Base-by-base conservation (phyloP, 257 asterid genomes). In the Nicotiana obtusifolia region DNA sequence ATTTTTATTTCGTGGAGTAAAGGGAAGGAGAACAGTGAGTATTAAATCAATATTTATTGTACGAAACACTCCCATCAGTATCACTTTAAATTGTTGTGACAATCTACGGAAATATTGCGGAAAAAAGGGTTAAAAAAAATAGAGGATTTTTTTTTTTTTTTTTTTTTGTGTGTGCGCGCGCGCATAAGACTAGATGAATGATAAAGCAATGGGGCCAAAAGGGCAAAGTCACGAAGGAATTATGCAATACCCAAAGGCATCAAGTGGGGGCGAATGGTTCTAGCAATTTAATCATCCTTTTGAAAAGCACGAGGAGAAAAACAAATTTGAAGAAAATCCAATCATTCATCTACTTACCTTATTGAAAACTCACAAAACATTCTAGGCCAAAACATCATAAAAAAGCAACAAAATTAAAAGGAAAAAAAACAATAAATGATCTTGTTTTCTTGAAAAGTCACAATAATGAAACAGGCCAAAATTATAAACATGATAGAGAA, bases 201-300 rank as follows among this genome's bases (percentile, higher is more conserved):
- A 67, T 67, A 71, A 71, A 61, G 85, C 31, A 64, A 80, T 81
- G 85, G 88, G 89, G 73, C 87, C 90, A 84, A 86, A 86, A 81
- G 83, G 19, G 87, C 84, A 80, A 86, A 75, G 89, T 83, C 76
- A 80, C 82, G 79, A 83, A 82, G 86, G 78, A 85, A 82, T 79
- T 73, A 49, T 73, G 89, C 86, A 86, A 84, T 83, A 85, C 81
- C 82, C 76, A 79, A 82, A 83, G 84, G 85, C 87, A 86, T 85
- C 86, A 64, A 81, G 81, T 85, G 87, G 88, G 90, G 83, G 85
- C 84, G 19, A 81, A 75, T 61, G 5, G 79, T 24, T 75, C 62
- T 75, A 75, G 79, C 44, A 49, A 37, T 44, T 82, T 83, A 80
- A 62, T 82, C 80, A 73, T 78, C 59, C 80, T 61, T 82, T 84